These are phyloP conservation scores for Zymoseptoria crescenta DNA, from an alignment of 2,329 filamentous ascomycete genomes.

Conservation along the genomic window DNA sequence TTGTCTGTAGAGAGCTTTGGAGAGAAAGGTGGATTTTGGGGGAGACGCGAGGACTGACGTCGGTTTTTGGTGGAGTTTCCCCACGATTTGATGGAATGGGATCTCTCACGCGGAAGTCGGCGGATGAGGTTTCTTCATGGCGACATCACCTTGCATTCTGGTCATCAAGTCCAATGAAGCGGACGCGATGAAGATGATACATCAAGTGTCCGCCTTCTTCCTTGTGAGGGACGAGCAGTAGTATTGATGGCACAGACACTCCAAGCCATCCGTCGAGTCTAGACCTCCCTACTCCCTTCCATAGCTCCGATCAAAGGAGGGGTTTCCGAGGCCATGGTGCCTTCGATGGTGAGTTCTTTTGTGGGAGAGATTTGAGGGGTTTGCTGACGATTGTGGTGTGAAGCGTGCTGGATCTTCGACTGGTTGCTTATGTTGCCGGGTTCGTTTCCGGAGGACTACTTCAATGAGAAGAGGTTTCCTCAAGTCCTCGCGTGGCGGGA, in stretches of 20 bases:
- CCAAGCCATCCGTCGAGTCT: neutral
- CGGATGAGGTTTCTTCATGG: neutral
- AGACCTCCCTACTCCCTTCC: neutral
- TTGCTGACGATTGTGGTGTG: neutral
- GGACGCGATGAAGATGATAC: too few species aligned
- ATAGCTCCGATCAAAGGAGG: slow-evolving; percentile 1
- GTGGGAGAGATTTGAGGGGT: too few species aligned
- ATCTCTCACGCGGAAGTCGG: neutral
- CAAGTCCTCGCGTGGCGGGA: slow-evolving; percentile 11
- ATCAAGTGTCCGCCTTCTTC: too few species aligned
- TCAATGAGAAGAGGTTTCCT: slow-evolving; percentile 11
- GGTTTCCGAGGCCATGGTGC: neutral
- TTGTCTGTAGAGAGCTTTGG: too few species aligned
- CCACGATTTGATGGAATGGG: neutral
- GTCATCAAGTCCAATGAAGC: too few species aligned
- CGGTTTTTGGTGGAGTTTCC: neutral
- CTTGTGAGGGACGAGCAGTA: too few species aligned
- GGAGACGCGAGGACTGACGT: neutral
- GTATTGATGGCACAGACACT: too few species aligned
- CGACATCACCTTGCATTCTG: neutral
- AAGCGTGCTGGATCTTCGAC: slow-evolving; percentile 15
- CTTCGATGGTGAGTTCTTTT: too few species aligned
- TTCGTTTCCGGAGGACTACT: slow-evolving; percentile 11
- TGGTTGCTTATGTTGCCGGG: slow-evolving; percentile 15
- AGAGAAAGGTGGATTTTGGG: neutral